Evolutionary conservation across 192 early-diverging fungal genomes (phyloP).

Genomic region (Backusella luteola): DNA sequence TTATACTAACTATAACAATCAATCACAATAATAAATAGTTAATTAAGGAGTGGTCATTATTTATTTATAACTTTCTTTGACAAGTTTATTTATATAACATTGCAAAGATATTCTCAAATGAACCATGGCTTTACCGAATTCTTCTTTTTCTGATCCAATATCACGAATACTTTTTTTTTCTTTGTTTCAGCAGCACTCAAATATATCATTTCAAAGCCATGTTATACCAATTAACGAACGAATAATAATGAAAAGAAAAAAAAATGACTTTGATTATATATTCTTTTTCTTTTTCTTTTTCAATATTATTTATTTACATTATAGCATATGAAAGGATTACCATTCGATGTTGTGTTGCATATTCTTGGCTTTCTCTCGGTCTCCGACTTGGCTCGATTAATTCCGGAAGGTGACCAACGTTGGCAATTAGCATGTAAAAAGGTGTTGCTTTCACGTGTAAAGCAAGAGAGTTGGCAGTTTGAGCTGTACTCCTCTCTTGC

Average conservation of each 20-base stretch:
- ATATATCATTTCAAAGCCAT: not conserved
- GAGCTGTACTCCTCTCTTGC: not conserved
- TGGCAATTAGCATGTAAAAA: not conserved
- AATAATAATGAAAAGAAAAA: not conserved
- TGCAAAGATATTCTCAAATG: not conserved
- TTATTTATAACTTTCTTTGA: not conserved
- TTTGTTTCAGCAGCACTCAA: not conserved
- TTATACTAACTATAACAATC: not conserved
- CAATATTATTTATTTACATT: not conserved
- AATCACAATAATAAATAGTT: not conserved
- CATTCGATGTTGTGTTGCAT: constrained; percentile 1
- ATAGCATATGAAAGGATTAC: not conserved
- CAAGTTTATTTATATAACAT: not conserved
- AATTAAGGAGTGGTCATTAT: not conserved
- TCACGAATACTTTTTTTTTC: not conserved
- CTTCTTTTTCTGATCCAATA: not conserved
- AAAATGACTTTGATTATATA: not conserved
- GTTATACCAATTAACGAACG: not conserved
- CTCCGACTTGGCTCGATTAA: constrained; percentile 1
- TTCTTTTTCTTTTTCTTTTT: not conserved
- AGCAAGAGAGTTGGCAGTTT: not conserved
- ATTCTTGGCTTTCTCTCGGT: constrained; percentile 1
- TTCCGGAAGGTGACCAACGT: not conserved
- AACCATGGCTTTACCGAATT: not conserved
- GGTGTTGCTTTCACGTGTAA: not conserved